phyloP scores from a whole-genome alignment of 1,139 yeast genomes.

The Kodamaea arcana region DNA sequence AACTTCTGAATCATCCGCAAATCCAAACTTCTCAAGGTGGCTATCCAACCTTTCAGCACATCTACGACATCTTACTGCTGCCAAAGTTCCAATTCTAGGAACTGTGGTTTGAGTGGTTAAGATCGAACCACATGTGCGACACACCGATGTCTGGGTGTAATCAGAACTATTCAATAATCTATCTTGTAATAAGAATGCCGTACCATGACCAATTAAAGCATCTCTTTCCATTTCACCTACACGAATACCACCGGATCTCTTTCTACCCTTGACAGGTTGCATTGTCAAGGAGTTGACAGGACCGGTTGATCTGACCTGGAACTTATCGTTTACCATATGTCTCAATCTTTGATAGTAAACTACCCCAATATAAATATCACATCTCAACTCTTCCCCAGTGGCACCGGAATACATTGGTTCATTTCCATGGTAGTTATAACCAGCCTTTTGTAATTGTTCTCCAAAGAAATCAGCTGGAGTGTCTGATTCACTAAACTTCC shows the following conservation, averaged over 20 bases:
- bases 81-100: conserved; percentile 80
- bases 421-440: conserved; percentile 96
- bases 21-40: conserved; percentile 34
- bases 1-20: conserved; percentile 67
- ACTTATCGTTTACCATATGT: conserved; percentile 99
- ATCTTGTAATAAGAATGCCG: conserved; percentile 94
- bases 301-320: conserved; percentile 98
- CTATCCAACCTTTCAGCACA: conserved; percentile 68
- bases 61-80: conserved; percentile 83
- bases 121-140: conserved; percentile 92
- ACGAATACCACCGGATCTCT: conserved; percentile 99
- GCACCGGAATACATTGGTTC: conserved; percentile 99
- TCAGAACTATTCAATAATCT: conserved; percentile 94
- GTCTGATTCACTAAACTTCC: conserved; percentile 86
- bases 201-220: conserved; percentile 97
- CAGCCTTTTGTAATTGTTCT: conserved; percentile 80
- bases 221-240: conserved; percentile 99
- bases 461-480: conserved; percentile 98
- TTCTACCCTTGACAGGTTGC: conserved; percentile 99
- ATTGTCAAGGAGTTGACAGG: conserved; percentile 94
- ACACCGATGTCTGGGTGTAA: conserved; percentile 84
- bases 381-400: conserved; percentile 96
- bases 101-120: conserved; percentile 86
- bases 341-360: conserved; percentile 97
- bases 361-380: conserved; percentile 92